phyloP scores from a whole-genome alignment of 2,329 filamentous ascomycete genomes.

The Pyrenophora graminea region DNA sequence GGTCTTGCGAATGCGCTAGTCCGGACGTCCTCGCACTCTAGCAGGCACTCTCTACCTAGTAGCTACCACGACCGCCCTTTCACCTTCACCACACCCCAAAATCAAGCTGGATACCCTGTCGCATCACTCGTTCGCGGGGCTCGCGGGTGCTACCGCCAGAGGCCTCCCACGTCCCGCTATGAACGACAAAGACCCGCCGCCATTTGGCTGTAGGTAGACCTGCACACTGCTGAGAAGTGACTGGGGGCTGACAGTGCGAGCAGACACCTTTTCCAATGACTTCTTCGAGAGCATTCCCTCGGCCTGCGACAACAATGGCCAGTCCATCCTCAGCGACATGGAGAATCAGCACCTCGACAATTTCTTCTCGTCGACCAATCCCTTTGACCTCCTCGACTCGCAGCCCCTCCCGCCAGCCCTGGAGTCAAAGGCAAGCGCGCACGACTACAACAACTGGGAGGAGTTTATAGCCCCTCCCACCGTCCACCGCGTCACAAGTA shows the following conservation, averaged over 20 bases:
- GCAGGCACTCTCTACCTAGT: neutral
- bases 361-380: conserved; percentile 42
- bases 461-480: conserved; percentile 36
- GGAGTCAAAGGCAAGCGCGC: conserved; percentile 29
- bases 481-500: conserved; percentile 42
- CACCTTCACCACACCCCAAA: neutral
- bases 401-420: conserved; percentile 14
- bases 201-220: conserved; percentile 40
- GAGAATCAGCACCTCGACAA: conserved; percentile 37
- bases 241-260: conserved; percentile 9
- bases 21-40: neutral
- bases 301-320: conserved; percentile 24
- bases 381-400: conserved; percentile 29
- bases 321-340: conserved; percentile 39
- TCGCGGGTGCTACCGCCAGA: conserved; percentile 32
- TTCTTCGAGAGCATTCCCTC: conserved; percentile 24
- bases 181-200: conserved; percentile 40
- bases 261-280: conserved; percentile 37
- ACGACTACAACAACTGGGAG: conserved; percentile 35
- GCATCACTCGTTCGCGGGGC: conserved; percentile 27
- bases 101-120: conserved; percentile 33
- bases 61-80: neutral
- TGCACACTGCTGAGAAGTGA: neutral
- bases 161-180: conserved; percentile 34
- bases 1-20: neutral